Conservation (phyloP, 1,284 basidiomycete genomes). For the Marasmius fiardii region DNA sequence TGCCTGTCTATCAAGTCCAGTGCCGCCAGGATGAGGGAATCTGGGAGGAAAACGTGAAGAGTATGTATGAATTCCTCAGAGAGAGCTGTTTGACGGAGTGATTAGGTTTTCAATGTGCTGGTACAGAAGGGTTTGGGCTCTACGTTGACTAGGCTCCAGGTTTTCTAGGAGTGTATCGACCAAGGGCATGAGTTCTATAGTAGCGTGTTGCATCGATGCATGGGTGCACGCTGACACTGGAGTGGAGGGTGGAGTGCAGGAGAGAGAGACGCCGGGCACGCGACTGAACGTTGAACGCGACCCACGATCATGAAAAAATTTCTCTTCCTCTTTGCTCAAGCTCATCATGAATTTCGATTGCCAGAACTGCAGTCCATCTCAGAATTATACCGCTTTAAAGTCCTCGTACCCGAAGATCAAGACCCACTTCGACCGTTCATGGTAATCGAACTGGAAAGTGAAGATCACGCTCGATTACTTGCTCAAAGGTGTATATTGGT, state of each 20-base stretch:
- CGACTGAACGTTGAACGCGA: background rate
- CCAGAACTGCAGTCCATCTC: constrained; percentile 76
- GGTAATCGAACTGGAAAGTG: constrained; percentile 65
- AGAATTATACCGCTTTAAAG: constrained; percentile 58
- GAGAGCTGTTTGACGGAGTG: constrained; percentile 32
- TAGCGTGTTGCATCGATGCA: constrained; percentile 8
- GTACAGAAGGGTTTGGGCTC: background rate
- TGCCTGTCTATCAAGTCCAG: constrained; percentile 69
- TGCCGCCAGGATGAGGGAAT: constrained; percentile 59
- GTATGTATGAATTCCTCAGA: constrained; percentile 50
- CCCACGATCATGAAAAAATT: constrained; percentile 43
- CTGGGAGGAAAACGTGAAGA: constrained; percentile 56
- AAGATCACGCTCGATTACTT: constrained; percentile 73
- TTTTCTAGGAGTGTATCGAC: constrained; percentile 30
- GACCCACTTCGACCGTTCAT: constrained; percentile 72
- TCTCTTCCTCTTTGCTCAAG: constrained; percentile 77
- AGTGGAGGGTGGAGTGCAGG: too few species aligned
- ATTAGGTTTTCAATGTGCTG: background rate
- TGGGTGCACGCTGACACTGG: too few species aligned
- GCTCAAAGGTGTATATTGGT: constrained; percentile 81
- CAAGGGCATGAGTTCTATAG: constrained; percentile 24
- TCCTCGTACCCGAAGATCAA: constrained; percentile 39
- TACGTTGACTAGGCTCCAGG: constrained; percentile 17
- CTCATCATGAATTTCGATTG: constrained; percentile 76
- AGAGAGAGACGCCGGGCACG: background rate